Conservation (phyloP, 2,329 filamentous ascomycete genomes). For the Pyricularia sp. region DNA sequence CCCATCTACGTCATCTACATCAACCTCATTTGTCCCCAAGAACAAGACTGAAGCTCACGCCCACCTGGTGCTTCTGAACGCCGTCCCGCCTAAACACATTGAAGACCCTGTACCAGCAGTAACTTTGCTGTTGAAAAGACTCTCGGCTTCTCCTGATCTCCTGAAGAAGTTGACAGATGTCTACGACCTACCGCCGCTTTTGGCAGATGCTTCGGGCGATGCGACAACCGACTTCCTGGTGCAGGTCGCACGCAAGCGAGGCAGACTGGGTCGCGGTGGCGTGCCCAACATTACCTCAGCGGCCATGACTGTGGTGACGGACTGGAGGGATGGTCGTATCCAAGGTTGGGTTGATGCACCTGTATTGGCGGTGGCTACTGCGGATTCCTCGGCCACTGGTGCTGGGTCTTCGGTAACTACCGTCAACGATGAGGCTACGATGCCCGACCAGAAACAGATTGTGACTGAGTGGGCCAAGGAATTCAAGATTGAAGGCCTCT, state of each 20-base stretch:
- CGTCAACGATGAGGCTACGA: conserved; percentile 28
- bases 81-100: conserved; percentile 86
- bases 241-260: conserved; percentile 87
- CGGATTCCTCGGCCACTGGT: conserved; percentile 15
- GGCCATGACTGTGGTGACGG: conserved; percentile 86
- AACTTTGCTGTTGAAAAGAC: conserved; percentile 65
- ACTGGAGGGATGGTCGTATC: conserved; percentile 91
- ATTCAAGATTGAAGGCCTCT: conserved; percentile 88
- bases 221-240: conserved; percentile 81
- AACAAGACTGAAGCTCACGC: conserved; percentile 63
- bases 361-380: conserved; percentile 42
- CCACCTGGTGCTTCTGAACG: conserved; percentile 76
- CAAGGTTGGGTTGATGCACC: conserved; percentile 83
- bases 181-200: conserved; percentile 72
- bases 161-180: conserved; percentile 68
- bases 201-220: conserved; percentile 57
- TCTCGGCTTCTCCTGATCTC: conserved; percentile 60
- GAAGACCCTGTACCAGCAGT: conserved; percentile 85
- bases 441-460: conserved; percentile 67
- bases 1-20: conserved; percentile 45
- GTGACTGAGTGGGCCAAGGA: conserved; percentile 88
- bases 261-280: conserved; percentile 75
- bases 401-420: conserved; percentile 14
- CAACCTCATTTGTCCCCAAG: conserved; percentile 36
- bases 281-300: conserved; percentile 80